Base-by-base conservation (phyloP, 2,329 filamentous ascomycete species). In the Penicillium capsulatum region DNA sequence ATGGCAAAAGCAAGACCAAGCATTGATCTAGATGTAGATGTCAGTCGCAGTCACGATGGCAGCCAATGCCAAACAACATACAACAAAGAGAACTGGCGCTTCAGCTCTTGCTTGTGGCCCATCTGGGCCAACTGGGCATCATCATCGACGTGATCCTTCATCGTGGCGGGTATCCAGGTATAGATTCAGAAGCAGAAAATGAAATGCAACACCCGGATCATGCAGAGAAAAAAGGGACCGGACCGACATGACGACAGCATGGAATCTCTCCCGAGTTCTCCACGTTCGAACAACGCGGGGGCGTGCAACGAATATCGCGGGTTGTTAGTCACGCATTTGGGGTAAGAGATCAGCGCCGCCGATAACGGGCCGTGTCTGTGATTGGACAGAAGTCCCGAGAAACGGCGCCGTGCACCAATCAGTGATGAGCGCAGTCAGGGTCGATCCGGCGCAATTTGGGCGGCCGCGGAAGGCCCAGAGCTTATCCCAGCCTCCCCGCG, bases 1-100 rank as follows among this genome's bases (percentile, higher is more conserved):
- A 81, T 81, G 9, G 78, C 77, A 57, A 81, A 81, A 4, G 77
- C 78, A 41, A 81, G 65, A 11, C 77, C 77, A 27, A 81, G 65
- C 77, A 81, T 80, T 17, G 77, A 74, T 38, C 63, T 65, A 34
- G 8, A 31, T 10, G 15, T 11, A 15, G 7, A 22, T 57, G 26
- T 28, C 13, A 28, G 26, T 28, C 5, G 5, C 26, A n/a, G 11
- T 28, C 26, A 9, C 5, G 9, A 22, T 5, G 5, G 19, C 19
- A 36, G 17, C 7, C 14, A 11, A 15, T 19, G n/a, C n/a, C n/a
- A 15, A 2, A 22, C 31, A 16, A 54, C 59, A 31, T 53, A 64
- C 63, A 81, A 52, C 22, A 73, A 68, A 3, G 71, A 76, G 59
- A 79, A 80, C 47, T 79, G 75, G 17, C 78, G 68, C 50, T 76